Evolutionary conservation across 495 filamentous ascomycete species (phyloP), one percentile per base, ranked within the genome.

Genomic region (Xylaria telfairii): DNA sequence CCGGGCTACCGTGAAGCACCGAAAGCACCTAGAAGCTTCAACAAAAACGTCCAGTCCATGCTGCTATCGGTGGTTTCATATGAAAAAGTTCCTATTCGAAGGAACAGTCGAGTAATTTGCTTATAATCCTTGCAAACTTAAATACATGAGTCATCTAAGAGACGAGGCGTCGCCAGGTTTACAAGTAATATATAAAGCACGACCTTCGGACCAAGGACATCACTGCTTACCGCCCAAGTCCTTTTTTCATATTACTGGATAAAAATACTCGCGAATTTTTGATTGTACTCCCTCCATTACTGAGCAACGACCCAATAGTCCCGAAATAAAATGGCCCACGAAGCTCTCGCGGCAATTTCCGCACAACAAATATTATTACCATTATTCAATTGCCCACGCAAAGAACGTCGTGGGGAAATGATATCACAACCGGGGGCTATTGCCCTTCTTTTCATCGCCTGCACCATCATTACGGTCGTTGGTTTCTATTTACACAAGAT

Each of bases 141-240:
- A 32, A 57, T 19, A 17, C 30, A 30, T 32, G 54, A 57, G 54
- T 26, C 57, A 61, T 61, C 10, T 0, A 13, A 17, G 3, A 7
- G 4, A 24, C 42, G 7, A 39, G 13, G 13, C 26, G 37, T 1
- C n/a, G 17, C 34, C 9, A 42, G 42, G 4, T 42, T 8, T 59
- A 9, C 37, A 12, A 26, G 37, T 42, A 26, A 21, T 42, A 61
- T 61, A 61, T 61, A 61, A 61, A 32, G 59, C 37, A 39, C 37
- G 9, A 24, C 1, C 8, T 21, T 26, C 21, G 32, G 37, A 41
- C n/a, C 21, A 21, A 61, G 37, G 24, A 21, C 19, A 17, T 15
- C 37, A 41, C 10, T 15, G 1, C 1, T 28, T 15, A n/a, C n/a
- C n/a, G n/a, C n/a, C n/a, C n/a, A n/a, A n/a, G n/a, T n/a, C n/a